These are phyloP conservation scores for Limnomonas spitsbergensis DNA, from an alignment of 139 green algal genomes.

Conservation along the genomic window DNA sequence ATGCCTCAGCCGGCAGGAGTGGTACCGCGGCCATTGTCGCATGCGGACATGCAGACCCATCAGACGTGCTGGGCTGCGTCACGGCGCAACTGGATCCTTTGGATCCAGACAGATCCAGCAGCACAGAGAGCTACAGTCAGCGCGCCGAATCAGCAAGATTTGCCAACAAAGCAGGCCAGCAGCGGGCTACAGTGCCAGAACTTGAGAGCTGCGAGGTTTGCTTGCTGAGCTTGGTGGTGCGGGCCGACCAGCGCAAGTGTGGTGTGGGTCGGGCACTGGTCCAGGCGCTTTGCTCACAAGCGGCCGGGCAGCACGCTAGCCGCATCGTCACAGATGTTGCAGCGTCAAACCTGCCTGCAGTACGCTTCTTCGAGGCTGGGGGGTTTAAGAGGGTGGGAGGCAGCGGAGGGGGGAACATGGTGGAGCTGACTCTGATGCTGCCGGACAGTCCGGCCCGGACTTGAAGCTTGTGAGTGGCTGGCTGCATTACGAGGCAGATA, in stretches of 20 bases:
- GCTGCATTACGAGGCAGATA: no score
- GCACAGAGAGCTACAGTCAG: no score
- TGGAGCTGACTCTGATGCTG: no score
- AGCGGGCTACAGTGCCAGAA: no score
- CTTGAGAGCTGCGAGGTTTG: no score
- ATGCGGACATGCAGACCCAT: neutral
- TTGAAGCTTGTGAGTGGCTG: no score
- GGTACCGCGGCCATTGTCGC: neutral
- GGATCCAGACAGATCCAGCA: no score
- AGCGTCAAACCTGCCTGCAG: neutral
- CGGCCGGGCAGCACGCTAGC: no score
- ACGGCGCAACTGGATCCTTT: neutral
- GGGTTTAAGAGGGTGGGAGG: neutral
- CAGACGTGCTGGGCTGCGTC: constrained; percentile 4
- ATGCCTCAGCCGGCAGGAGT: neutral
- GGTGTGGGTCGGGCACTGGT: neutral
- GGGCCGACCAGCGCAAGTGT: neutral
- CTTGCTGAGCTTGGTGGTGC: neutral
- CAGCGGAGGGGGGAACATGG: neutral
- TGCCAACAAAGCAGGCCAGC: no score
- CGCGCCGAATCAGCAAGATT: no score
- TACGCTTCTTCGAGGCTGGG: neutral
- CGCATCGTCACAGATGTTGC: constrained; percentile 6
- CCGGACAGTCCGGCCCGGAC: no score
- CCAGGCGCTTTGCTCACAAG: neutral